phyloP scores from a whole-genome alignment of 257 asterid species.

The Leonotis leonurus region DNA sequence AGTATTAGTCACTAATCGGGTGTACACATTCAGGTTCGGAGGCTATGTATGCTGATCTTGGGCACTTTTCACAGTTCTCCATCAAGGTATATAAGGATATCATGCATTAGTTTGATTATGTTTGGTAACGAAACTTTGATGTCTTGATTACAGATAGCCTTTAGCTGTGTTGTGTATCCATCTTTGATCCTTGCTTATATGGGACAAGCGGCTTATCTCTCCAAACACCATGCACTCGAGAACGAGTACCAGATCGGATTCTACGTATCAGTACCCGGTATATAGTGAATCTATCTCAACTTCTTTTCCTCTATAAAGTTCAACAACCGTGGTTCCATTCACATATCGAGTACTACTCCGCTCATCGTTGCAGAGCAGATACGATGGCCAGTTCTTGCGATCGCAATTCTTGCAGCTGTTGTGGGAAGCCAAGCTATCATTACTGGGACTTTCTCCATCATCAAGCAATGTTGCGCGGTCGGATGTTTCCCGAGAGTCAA shows the following conservation, averaged over 20 bases:
- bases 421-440: constrained; percentile 98
- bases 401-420: constrained; percentile 95
- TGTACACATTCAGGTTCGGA: constrained; percentile 60
- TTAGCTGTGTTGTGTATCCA: constrained; percentile 82
- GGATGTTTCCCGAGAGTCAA: constrained; percentile 88
- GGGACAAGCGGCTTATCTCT: constrained; percentile 99
- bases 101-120: no score
- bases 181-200: constrained; percentile 90
- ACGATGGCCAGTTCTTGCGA: constrained; percentile 88
- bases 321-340: not conserved
- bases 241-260: constrained; percentile 73
- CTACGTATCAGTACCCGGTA: constrained; percentile 94
- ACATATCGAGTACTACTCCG: not conserved
- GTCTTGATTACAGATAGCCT: constrained; percentile 46
- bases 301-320: no score
- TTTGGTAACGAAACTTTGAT: not conserved
- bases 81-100: constrained; percentile 52
- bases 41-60: constrained; percentile 98
- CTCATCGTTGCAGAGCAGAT: constrained; percentile 42
- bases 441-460: constrained; percentile 87
- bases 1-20: not conserved
- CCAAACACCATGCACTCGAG: constrained; percentile 68
- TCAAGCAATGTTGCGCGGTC: constrained; percentile 92
- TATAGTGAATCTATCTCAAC: not conserved
- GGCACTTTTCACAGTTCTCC: constrained; percentile 90